Evolutionary conservation across 2,329 filamentous ascomycete species (phyloP).

Genomic region (Fusarium clavum): DNA sequence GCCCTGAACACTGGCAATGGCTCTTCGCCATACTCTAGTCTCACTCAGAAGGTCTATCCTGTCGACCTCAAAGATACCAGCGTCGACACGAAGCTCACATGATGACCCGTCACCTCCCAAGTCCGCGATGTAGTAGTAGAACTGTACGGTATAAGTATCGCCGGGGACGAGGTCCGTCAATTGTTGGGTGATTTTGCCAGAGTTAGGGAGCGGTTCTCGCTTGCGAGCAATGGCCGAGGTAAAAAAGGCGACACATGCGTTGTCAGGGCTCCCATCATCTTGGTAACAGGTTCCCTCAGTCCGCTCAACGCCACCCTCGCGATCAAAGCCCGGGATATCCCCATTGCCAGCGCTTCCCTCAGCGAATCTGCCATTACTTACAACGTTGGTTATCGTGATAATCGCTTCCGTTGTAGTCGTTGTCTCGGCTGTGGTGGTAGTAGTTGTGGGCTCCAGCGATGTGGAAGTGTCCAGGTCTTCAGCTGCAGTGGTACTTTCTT

Average conservation of each 20-base stretch:
- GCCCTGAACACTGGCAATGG: neutral
- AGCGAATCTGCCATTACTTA: neutral
- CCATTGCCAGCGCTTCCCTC: neutral
- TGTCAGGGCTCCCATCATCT: neutral
- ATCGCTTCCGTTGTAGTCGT: neutral
- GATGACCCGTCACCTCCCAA: no score
- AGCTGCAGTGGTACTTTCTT: neutral
- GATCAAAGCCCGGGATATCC: no score
- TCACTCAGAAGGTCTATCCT: no score
- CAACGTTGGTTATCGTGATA: neutral
- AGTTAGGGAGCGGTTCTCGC: no score
- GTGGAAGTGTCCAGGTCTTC: neutral
- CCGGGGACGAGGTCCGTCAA: no score
- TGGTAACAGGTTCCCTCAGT: neutral
- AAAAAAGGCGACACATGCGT: neutral
- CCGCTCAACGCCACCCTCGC: neutral
- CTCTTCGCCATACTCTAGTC: neutral
- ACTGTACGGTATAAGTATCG: constrained; percentile 21
- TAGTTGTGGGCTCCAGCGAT: neutral
- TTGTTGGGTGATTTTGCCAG: no score
- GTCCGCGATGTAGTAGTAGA: constrained; percentile 8
- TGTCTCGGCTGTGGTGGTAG: neutral
- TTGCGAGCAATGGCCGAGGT: no score
- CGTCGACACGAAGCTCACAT: no score
- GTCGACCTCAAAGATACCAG: no score